Base-by-base conservation (phyloP, 805 yeast genomes). In the Pichia deserticola region DNA sequence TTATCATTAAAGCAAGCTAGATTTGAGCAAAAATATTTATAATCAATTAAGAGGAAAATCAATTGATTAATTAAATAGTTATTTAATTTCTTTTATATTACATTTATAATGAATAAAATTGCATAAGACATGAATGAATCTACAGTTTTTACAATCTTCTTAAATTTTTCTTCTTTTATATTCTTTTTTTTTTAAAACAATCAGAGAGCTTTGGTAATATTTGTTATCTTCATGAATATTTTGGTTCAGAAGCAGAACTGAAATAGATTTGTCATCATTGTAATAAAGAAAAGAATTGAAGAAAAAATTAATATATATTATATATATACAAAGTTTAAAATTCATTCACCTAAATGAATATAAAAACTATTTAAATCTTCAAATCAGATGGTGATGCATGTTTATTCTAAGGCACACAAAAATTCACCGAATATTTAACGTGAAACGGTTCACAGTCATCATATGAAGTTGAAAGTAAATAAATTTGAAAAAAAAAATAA, bases 311-410 rank as follows among this genome's bases (percentile, higher is more conserved):
- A 27, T n/a, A n/a, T 30, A 30, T 20, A 20, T 20, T 10, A 15
- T 9, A 3, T 8, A 10, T 8, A 27, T n/a, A 29, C 12, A 36
- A 36, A 44, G 40, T 6, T 11, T 30, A 20, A 41, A 13, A 30
- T 41, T 30, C 44, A 28, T 41, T 41, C 12, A 10, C 44, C 44
- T 41, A 30, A 41, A 41, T 33, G 44, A 29, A 41, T 11, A 25
- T 27, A 40, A 40, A 40, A n/a, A 13, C 7, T 39, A 20, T 20
- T 20, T 2, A 20, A 20, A 20, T 20, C 20, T 20, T 20, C 20
- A 20, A 57, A 63, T 87, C 96, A 88, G 96, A 85, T 88, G 96
- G 96, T 88, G 95, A 88, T 88, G 96, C 96, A 88, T 88, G 96
- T 80, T 70, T 57, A 78, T 82, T 86, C 86, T 71, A 70, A 85